phyloP scores from a whole-genome alignment of 1,284 basidiomycete species.

The Cryptococcus wingfieldii region DNA sequence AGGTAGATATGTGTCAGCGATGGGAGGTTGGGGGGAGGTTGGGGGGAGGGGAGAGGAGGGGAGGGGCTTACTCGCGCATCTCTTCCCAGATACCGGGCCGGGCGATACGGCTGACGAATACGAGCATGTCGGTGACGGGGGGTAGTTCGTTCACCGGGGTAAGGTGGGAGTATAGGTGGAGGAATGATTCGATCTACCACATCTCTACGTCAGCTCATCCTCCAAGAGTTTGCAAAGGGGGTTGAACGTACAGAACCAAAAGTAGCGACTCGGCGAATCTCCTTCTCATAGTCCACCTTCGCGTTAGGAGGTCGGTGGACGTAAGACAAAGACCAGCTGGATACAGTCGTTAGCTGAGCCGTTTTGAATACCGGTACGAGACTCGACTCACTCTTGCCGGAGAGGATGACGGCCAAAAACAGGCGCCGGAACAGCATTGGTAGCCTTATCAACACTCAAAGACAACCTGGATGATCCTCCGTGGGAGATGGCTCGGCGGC shows the following conservation, averaged over 20 bases:
- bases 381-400: constrained; percentile 42
- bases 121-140: constrained; percentile 48
- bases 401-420: constrained; percentile 41
- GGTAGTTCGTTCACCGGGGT: constrained; percentile 46
- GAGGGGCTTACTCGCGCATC: constrained; percentile 43
- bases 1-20: not conserved
- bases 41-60: not conserved
- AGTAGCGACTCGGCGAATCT: constrained; percentile 48
- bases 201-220: not conserved
- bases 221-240: not conserved
- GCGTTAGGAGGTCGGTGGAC: constrained; percentile 48
- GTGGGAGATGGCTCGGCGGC: constrained; percentile 34
- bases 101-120: constrained; percentile 44
- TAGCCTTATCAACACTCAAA: constrained; percentile 36
- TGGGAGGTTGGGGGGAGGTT: too few species aligned
- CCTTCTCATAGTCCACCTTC: constrained; percentile 50
- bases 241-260: constrained; percentile 45
- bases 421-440: constrained; percentile 11
- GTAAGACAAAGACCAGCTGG: constrained; percentile 49
- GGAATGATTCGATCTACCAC: constrained; percentile 48
- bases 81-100: constrained; percentile 50
- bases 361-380: not conserved
- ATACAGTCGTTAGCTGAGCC: not conserved
- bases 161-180: constrained; percentile 49
- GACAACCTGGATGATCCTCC: constrained; percentile 42